These are phyloP conservation scores for Xylaria grammica DNA, from an alignment of 495 filamentous ascomycete species.

Conservation along the genomic window DNA sequence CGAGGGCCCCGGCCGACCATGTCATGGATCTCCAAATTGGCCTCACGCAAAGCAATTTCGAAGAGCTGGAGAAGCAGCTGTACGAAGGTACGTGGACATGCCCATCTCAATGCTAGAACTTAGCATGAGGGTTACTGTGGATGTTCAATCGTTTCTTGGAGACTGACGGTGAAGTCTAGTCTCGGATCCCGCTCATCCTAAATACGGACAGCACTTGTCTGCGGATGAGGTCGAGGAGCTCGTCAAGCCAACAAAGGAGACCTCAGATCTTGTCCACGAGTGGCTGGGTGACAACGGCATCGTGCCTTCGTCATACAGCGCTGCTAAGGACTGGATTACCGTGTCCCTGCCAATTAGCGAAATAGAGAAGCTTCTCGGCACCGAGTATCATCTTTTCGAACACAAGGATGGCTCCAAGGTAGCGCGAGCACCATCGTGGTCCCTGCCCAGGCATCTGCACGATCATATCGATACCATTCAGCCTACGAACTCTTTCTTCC, in stretches of 20 bases:
- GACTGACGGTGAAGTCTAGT: conserved; percentile 48
- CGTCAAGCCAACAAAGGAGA: conserved; percentile 54
- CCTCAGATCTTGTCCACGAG: conserved; percentile 44
- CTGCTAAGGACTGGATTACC: conserved; percentile 57
- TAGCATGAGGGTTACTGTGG: neutral
- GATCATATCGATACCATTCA: conserved; percentile 67
- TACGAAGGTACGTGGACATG: conserved; percentile 41
- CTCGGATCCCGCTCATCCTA: conserved; percentile 58
- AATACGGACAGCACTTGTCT: conserved; percentile 64
- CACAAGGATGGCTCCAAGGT: conserved; percentile 47
- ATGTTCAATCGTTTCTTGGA: neutral
- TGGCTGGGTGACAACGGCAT: conserved; percentile 62
- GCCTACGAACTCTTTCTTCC: conserved; percentile 68
- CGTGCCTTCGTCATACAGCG: conserved; percentile 54
- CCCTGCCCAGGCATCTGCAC: conserved; percentile 64
- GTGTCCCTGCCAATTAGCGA: conserved; percentile 50
- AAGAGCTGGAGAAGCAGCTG: conserved; percentile 60
- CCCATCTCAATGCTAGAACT: neutral
- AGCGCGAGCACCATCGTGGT: conserved; percentile 67
- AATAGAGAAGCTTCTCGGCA: conserved; percentile 61
- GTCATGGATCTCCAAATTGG: conserved; percentile 42
- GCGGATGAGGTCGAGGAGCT: conserved; percentile 56
- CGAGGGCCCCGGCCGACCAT: conserved; percentile 52
- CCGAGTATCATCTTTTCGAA: conserved; percentile 64
- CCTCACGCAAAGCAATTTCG: conserved; percentile 45